phyloP scores from a whole-genome alignment of 257 asterid species.

The Plectranthus barbatus region DNA sequence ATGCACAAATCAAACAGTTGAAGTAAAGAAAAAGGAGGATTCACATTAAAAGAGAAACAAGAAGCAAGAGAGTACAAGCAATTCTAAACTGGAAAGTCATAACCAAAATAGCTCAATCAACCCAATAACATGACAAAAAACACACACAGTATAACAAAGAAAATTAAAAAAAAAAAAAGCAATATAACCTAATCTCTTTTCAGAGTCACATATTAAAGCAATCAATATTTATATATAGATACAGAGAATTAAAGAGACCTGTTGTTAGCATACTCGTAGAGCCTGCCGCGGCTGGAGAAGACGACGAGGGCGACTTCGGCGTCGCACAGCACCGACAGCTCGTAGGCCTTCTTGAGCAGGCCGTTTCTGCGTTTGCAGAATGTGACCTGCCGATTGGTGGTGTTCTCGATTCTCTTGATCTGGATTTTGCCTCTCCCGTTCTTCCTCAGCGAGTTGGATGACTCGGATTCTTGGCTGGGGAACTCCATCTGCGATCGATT shows the following conservation, averaged over 20 bases:
- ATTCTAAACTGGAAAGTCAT: not conserved
- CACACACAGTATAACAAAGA: not conserved
- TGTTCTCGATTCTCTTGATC: slow-evolving; percentile 87
- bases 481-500: too few species aligned
- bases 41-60: slow-evolving; percentile 6
- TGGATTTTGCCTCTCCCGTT: slow-evolving; percentile 72
- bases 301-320: slow-evolving; percentile 91
- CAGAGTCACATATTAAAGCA: too few species aligned
- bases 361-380: slow-evolving; percentile 89
- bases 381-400: slow-evolving; percentile 80
- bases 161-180: not conserved
- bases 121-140: not conserved
- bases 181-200: too few species aligned
- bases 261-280: slow-evolving; percentile 81
- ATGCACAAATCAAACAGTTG: slow-evolving; percentile 14
- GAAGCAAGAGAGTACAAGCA: slow-evolving; percentile 10
- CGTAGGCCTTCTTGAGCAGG: slow-evolving; percentile 79
- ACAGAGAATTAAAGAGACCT: slow-evolving; percentile 23
- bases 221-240: too few species aligned
- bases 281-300: slow-evolving; percentile 81
- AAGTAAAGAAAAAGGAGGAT: not conserved
- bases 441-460: slow-evolving; percentile 48
- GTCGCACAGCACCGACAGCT: slow-evolving; percentile 77
- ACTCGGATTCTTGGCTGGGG: slow-evolving; percentile 51
- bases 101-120: not conserved